Conservation (phyloP, 805 yeast species). For the Schwanniomyces polymorphus region DNA sequence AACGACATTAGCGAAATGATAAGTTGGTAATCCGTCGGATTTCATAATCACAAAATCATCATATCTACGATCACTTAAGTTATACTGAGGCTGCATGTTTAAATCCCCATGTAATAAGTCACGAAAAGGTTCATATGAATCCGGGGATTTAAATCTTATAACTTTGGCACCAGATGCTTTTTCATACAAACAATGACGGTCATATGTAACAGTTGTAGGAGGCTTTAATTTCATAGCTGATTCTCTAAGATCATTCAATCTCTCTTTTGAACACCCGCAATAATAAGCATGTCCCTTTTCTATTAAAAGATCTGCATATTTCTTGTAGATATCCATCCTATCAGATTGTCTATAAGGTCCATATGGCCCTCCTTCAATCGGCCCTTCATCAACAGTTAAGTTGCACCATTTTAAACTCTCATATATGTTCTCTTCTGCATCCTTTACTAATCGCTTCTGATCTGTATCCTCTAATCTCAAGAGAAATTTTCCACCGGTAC, state of each 20-base stretch:
- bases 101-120: constrained; percentile 81
- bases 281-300: constrained; percentile 75
- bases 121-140: constrained; percentile 57
- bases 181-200: constrained; percentile 67
- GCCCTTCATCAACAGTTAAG: constrained; percentile 79
- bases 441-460: constrained; percentile 69
- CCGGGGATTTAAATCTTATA: constrained; percentile 78
- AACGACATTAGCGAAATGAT: constrained; percentile 93
- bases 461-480: constrained; percentile 93
- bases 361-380: constrained; percentile 52
- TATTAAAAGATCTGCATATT: constrained; percentile 57
- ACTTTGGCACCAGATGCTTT: constrained; percentile 37
- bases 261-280: constrained; percentile 81
- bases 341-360: constrained; percentile 90
- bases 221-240: constrained; percentile 76
- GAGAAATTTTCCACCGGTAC: constrained; percentile 78
- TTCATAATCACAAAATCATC: constrained; percentile 90
- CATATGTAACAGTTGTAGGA: constrained; percentile 91
- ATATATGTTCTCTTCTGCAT: constrained; percentile 82
- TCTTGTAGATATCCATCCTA: constrained; percentile 61
- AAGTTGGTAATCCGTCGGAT: constrained; percentile 95
- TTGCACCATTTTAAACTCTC: constrained; percentile 79
- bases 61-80: constrained; percentile 66
- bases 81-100: constrained; percentile 77
- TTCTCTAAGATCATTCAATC: constrained; percentile 65